A percentile compares a stretch with the other conserved stretches of the same genome.
These are phyloP conservation scores for Asterochloris sp. DNA, from an alignment of 139 green algal species.

Conservation along the genomic window DNA sequence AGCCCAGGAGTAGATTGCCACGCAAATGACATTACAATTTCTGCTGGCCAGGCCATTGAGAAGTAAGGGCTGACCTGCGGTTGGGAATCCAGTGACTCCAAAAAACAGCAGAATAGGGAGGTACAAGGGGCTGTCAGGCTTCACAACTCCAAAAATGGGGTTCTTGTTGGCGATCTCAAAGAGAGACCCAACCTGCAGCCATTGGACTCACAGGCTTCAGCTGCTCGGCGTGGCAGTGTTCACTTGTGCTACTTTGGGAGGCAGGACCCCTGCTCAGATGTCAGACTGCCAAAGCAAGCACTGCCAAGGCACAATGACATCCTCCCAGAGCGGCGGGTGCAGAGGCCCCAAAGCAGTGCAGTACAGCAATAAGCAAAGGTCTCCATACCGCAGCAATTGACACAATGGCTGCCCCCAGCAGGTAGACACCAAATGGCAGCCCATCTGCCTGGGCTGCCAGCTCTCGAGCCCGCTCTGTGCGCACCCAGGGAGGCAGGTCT, in stretches of 20 bases:
- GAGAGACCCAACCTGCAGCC: conserved; percentile 54
- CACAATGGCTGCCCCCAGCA: conserved; percentile 67
- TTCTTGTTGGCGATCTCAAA: conserved; percentile 60
- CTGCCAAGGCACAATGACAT: not conserved
- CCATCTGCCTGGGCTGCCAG: conserved; percentile 37
- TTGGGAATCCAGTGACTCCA: conserved; percentile 74
- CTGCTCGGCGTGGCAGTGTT: no score
- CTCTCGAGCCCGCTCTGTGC: conserved; percentile 69
- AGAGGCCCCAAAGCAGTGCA: not conserved
- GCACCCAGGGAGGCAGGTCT: conserved; percentile 69
- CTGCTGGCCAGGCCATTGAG: not conserved
- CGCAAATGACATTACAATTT: not conserved
- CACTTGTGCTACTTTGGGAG: not conserved
- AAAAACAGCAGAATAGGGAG: conserved; percentile 74
- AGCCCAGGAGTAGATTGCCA: not conserved
- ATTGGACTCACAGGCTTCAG: not conserved
- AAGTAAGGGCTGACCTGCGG: conserved; percentile 36
- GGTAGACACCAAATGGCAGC: conserved; percentile 73
- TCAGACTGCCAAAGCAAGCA: not conserved
- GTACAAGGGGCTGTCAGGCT: conserved; percentile 65
- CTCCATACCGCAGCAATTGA: conserved; percentile 72
- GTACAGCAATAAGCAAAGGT: not conserved
- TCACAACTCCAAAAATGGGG: conserved; percentile 54
- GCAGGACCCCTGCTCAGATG: not conserved
- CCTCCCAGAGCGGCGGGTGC: not conserved